Base-by-base conservation (phyloP, 2,329 filamentous ascomycete genomes). In the Alternaria ethzedia region DNA sequence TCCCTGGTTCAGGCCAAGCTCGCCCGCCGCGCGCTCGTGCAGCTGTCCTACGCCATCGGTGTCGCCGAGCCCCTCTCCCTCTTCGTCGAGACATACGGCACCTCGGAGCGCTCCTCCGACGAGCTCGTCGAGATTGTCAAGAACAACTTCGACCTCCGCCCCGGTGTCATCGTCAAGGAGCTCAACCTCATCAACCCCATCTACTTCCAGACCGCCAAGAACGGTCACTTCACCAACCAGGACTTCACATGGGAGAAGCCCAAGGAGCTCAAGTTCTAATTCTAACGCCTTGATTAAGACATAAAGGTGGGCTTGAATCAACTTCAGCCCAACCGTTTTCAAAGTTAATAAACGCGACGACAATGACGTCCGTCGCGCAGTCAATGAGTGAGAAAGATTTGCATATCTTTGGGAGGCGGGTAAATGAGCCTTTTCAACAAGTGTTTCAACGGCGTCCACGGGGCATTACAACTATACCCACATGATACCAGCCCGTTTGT, bases 211-310 rank as follows among this genome's bases (percentile, higher is more conserved):
- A 99, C 96, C 63, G 96, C 96, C 85, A 97, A 97, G 92, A 98
- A 98, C 86, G 96, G 96, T 77, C 96, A 99, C 89, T 99, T 99
- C 85, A 97, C 94, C 84, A 96, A 97, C 92, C 96, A 97, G 89
- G 86, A 83, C 83, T 99, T 99, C 89, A 89, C 86, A 84, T 99
- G 96, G 96, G 96, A 99, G 90, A 89, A 98, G 89, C 95, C 96
- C 80, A 97, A 97, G 92, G 78, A 87, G 74, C 92, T 99, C 80
- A 94, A 92, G 85, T 91, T 93, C 84, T 98, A 97, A 89, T 62
- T 57, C 54, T 57, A 51, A 61, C 57, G 54, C 54, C 47, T 71
- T 69, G 36, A 41, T 66, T 71, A 73, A 41, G 36, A 41, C 73
- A 78, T 76, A 50, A 41, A 72, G 69, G 67, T 75, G 77, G 74